These are phyloP conservation scores for Penicillium roqueforti DNA, from an alignment of 495 filamentous ascomycete genomes.

Conservation along the genomic window DNA sequence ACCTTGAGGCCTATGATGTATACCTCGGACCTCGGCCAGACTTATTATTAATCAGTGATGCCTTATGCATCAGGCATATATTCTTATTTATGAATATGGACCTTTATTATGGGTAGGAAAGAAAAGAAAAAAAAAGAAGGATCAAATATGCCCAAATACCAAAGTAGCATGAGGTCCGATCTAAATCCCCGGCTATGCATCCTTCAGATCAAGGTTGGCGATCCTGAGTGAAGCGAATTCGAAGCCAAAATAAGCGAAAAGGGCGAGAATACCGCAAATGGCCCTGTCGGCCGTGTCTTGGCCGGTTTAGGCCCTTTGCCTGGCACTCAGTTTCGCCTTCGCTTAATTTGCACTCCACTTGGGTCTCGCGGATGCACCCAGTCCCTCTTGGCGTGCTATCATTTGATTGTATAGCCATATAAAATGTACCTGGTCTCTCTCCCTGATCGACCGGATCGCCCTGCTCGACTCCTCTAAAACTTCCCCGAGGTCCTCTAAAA, in stretches of 20 bases:
- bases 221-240: constrained; percentile 25
- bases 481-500: constrained; percentile 4
- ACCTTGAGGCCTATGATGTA: too few species aligned
- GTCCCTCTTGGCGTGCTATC: constrained; percentile 11
- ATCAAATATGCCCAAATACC: too few species aligned
- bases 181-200: background rate
- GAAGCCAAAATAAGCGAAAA: constrained; percentile 20
- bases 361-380: constrained; percentile 36
- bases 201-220: constrained; percentile 17
- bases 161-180: background rate
- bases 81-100: background rate
- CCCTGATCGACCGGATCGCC: background rate
- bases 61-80: background rate
- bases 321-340: constrained; percentile 32
- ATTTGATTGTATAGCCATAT: constrained; percentile 6
- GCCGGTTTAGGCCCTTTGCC: constrained; percentile 22
- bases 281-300: background rate
- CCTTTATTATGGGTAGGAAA: background rate
- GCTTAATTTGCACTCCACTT: constrained; percentile 5
- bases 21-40: too few species aligned
- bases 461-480: constrained; percentile 11
- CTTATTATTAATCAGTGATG: background rate
- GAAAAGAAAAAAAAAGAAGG: background rate
- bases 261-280: constrained; percentile 12
- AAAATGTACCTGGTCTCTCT: constrained; percentile 7